Percentiles rank a stretch among this genome's conserved stretches.
phyloP scores from a whole-genome alignment of 2,329 filamentous ascomycete genomes.

The Aspergillus alliaceus region DNA sequence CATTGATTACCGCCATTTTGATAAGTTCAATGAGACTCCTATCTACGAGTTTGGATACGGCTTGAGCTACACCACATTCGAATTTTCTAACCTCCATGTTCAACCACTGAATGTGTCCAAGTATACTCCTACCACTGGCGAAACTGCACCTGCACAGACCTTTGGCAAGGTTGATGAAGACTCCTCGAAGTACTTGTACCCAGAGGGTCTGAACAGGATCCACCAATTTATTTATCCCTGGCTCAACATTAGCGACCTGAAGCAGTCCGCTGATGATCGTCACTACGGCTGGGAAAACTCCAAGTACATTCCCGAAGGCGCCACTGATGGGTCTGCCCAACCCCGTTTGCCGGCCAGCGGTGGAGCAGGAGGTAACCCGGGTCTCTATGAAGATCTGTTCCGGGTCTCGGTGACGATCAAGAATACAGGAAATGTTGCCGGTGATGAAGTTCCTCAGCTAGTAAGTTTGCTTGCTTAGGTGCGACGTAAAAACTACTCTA shows the following conservation, averaged over 20 bases:
- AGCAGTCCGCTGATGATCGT: slow-evolving; percentile 52
- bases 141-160: slow-evolving; percentile 54
- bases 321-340: slow-evolving; percentile 56
- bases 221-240: slow-evolving; percentile 64
- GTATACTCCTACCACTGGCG: slow-evolving; percentile 55
- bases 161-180: slow-evolving; percentile 50
- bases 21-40: slow-evolving; percentile 55
- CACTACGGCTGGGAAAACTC: slow-evolving; percentile 54
- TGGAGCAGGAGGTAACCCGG: slow-evolving; percentile 60
- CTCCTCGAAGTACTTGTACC: slow-evolving; percentile 56
- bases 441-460: slow-evolving; percentile 56
- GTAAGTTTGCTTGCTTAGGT: slow-evolving; percentile 21
- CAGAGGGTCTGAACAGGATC: slow-evolving; percentile 51
- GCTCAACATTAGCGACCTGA: slow-evolving; percentile 60
- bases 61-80: slow-evolving; percentile 63
- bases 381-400: slow-evolving; percentile 53
- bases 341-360: slow-evolving; percentile 58
- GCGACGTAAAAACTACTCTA: not conserved
- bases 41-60: slow-evolving; percentile 64
- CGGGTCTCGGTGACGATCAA: slow-evolving; percentile 50
- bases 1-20: slow-evolving; percentile 57
- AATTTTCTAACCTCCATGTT: slow-evolving; percentile 59
- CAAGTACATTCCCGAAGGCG: slow-evolving; percentile 52
- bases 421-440: slow-evolving; percentile 51
- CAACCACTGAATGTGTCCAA: slow-evolving; percentile 42